Conservation (phyloP, 164 flowering plant genomes). For the Stephania cephalantha region DNA sequence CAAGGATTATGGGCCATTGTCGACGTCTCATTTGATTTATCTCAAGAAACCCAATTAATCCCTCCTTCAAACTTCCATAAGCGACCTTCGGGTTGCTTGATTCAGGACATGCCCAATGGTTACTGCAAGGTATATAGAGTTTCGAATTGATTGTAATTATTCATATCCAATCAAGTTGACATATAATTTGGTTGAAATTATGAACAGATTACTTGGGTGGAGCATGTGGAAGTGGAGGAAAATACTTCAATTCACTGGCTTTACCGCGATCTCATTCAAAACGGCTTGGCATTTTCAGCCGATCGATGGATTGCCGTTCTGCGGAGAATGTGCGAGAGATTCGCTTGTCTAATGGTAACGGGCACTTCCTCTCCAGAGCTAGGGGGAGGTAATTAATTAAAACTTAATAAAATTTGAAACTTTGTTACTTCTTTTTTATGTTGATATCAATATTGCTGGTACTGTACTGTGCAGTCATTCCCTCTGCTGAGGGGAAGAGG, state of each 20-base stretch:
- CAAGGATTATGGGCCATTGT: conserved; percentile 80
- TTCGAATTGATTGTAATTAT: background rate
- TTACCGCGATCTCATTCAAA: conserved; percentile 31
- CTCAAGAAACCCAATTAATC: conserved; percentile 26
- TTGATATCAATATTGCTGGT: background rate
- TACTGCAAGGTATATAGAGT: conserved; percentile 52
- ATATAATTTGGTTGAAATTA: background rate
- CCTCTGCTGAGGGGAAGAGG: conserved; percentile 36
- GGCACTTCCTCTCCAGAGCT: conserved; percentile 17
- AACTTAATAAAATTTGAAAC: background rate
- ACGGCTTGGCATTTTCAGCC: conserved; percentile 50
- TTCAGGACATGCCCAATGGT: conserved; percentile 73
- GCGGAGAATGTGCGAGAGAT: conserved; percentile 40
- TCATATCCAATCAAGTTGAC: background rate
- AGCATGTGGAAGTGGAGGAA: conserved; percentile 47
- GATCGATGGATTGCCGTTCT: conserved; percentile 44
- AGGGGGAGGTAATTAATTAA: conserved; percentile 22
- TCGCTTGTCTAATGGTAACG: conserved; percentile 23
- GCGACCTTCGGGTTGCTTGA: conserved; percentile 83
- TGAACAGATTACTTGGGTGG: conserved; percentile 50
- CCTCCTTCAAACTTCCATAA: conserved; percentile 37
- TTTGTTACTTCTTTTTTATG: background rate
- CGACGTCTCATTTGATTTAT: conserved; percentile 56
- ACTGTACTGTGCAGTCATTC: conserved; percentile 19
- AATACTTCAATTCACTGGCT: conserved; percentile 23